Conservation (phyloP, 805 yeast species). For the Candida michaelii region DNA sequence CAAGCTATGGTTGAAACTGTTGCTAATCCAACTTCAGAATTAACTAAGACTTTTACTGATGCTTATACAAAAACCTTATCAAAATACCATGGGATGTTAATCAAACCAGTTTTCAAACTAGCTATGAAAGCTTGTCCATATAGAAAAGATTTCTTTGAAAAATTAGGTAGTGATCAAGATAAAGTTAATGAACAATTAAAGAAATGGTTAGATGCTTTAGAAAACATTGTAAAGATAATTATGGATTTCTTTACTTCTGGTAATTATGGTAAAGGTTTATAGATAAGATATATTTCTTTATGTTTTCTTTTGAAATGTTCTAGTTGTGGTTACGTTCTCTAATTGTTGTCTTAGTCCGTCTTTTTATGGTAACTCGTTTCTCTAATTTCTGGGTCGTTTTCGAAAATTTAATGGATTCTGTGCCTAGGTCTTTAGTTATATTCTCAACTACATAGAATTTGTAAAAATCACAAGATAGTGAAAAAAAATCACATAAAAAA, state of each 20-base stretch:
- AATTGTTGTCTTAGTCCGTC: no score
- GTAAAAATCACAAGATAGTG: no score
- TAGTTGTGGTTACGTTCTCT: no score
- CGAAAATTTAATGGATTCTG: no score
- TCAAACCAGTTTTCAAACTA: slow-evolving; percentile 84
- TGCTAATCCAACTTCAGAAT: slow-evolving; percentile 60
- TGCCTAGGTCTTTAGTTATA: no score
- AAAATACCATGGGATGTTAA: slow-evolving; percentile 76
- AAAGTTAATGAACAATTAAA: slow-evolving; percentile 64
- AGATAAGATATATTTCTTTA: not conserved
- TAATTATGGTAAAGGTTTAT: slow-evolving; percentile 86
- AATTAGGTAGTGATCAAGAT: slow-evolving; percentile 74
- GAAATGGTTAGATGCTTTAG: slow-evolving; percentile 77
- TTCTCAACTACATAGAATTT: no score
- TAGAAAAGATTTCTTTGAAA: slow-evolving; percentile 78
- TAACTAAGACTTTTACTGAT: slow-evolving; percentile 75
- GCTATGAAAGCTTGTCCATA: slow-evolving; percentile 97
- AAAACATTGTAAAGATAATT: slow-evolving; percentile 68
- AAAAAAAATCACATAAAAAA: no score
- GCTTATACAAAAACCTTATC: slow-evolving; percentile 81
- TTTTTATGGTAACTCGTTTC: not conserved
- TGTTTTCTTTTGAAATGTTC: not conserved
- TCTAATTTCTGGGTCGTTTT: no score
- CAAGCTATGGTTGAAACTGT: slow-evolving; percentile 81
- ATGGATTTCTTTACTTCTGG: slow-evolving; percentile 75